phyloP scores from a whole-genome alignment of 73 alveolate genomes.

The Tetrahymena borealis region DNA sequence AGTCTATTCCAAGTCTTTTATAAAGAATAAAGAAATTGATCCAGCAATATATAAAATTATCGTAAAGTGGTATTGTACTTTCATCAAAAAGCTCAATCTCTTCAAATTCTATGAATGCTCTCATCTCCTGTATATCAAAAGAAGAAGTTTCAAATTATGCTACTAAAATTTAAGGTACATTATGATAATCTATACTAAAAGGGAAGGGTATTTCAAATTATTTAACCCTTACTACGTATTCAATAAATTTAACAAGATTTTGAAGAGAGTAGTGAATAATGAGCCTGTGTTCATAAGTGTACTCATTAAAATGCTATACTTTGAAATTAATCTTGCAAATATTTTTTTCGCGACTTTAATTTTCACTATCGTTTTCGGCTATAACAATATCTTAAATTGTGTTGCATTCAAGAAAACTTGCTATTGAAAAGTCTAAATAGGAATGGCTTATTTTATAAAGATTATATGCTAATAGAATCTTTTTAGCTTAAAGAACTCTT shows the following conservation, averaged over 20 bases:
- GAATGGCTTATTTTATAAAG: background rate
- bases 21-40: background rate
- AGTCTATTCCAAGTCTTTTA: background rate
- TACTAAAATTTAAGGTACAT: background rate
- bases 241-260: background rate
- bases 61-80: background rate
- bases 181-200: background rate
- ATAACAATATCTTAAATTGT: background rate
- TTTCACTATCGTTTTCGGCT: background rate
- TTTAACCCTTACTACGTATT: background rate
- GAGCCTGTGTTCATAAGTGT: background rate
- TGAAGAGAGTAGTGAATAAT: background rate
- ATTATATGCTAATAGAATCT: background rate
- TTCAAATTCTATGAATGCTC: background rate
- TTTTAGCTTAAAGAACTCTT: background rate
- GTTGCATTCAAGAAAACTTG: background rate
- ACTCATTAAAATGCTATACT: background rate
- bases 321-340: background rate
- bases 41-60: background rate
- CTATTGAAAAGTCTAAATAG: background rate
- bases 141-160: background rate
- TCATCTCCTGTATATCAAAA: background rate
- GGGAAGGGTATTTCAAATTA: background rate
- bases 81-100: background rate
- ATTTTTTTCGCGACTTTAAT: background rate